Conservation (phyloP, 805 yeast genomes). For the Saturnispora dispora region DNA sequence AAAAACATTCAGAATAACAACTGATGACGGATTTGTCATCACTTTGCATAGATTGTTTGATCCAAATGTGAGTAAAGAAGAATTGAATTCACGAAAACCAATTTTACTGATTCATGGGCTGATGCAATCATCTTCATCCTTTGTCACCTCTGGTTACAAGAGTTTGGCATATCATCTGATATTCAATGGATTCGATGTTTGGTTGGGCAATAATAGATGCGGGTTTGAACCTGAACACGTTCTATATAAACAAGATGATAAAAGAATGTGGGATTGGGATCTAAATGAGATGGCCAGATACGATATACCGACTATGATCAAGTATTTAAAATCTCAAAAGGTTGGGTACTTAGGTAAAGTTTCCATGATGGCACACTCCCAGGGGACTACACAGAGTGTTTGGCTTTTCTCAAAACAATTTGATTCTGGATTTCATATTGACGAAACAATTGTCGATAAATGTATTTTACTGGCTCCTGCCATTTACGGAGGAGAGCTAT, state of each 20-base stretch:
- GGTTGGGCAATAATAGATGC: slow-evolving; percentile 88
- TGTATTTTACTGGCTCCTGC: slow-evolving; percentile 87
- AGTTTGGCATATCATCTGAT: slow-evolving; percentile 57
- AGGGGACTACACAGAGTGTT: slow-evolving; percentile 85
- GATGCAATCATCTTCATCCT: slow-evolving; percentile 80
- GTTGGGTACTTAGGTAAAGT: slow-evolving; percentile 34
- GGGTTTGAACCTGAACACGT: slow-evolving; percentile 70
- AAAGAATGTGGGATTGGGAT: slow-evolving; percentile 89
- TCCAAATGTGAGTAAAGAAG: slow-evolving; percentile 23
- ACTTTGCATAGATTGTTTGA: slow-evolving; percentile 53
- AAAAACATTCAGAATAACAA: slow-evolving; percentile 49
- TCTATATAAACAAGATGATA: slow-evolving; percentile 33
- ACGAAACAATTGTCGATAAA: slow-evolving; percentile 41
- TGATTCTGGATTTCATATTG: slow-evolving; percentile 25
- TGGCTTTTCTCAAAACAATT: slow-evolving; percentile 49
- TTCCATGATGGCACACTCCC: slow-evolving; percentile 75
- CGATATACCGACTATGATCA: slow-evolving; percentile 70
- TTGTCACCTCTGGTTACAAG: slow-evolving; percentile 70
- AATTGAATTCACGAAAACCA: slow-evolving; percentile 33
- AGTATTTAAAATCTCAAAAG: slow-evolving; percentile 37
- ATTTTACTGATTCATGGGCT: slow-evolving; percentile 78
- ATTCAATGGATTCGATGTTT: slow-evolving; percentile 61
- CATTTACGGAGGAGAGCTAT: slow-evolving; percentile 71
- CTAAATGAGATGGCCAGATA: slow-evolving; percentile 68
- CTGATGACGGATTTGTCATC: slow-evolving; percentile 76